Evolutionary conservation across 371 early-diverging fungal genomes (phyloP).

Genomic region (Mucor mucedo): DNA sequence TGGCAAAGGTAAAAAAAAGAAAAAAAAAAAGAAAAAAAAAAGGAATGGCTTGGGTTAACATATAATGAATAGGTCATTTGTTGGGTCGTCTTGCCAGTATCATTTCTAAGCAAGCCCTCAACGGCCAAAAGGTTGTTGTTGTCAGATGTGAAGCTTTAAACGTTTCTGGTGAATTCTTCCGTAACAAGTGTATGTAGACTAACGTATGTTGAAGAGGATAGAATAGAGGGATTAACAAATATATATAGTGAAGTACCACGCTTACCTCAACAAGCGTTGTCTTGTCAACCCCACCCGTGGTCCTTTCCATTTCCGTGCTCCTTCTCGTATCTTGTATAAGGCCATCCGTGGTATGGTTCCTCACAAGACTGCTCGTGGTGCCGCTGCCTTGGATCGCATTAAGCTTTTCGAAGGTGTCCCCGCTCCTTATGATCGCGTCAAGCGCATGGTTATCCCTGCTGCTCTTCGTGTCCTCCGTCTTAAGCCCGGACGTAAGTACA

Average conservation of each 20-base stretch:
- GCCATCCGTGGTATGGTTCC: constrained; percentile 99
- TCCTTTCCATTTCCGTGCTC: constrained; percentile 99
- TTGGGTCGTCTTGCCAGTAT: constrained; percentile 98
- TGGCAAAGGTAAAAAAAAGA: constrained; percentile 77
- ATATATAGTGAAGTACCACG: constrained; percentile 89
- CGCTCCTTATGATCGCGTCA: constrained; percentile 94
- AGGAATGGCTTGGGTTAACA: constrained; percentile 30
- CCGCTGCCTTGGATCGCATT: constrained; percentile 96
- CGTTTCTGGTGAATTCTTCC: constrained; percentile 98
- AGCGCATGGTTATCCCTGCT: constrained; percentile 97
- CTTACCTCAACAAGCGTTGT: constrained; percentile 98
- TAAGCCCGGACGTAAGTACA: constrained; percentile 97
- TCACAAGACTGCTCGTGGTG: constrained; percentile 99
- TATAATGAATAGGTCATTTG: constrained; percentile 99
- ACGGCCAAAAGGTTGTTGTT: constrained; percentile 97
- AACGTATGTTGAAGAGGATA: background rate
- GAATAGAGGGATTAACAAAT: background rate
- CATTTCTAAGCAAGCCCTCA: constrained; percentile 98
- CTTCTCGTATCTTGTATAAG: constrained; percentile 98
- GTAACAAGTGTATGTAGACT: constrained; percentile 92
- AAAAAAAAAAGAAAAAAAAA: background rate
- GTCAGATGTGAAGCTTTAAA: constrained; percentile 98
- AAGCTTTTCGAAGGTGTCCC: constrained; percentile 99
- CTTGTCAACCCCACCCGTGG: constrained; percentile 98
- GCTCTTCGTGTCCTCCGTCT: constrained; percentile 97